These are phyloP conservation scores for Xanthoconium purpureum DNA, from an alignment of 768 basidiomycete genomes.

Conservation along the genomic window DNA sequence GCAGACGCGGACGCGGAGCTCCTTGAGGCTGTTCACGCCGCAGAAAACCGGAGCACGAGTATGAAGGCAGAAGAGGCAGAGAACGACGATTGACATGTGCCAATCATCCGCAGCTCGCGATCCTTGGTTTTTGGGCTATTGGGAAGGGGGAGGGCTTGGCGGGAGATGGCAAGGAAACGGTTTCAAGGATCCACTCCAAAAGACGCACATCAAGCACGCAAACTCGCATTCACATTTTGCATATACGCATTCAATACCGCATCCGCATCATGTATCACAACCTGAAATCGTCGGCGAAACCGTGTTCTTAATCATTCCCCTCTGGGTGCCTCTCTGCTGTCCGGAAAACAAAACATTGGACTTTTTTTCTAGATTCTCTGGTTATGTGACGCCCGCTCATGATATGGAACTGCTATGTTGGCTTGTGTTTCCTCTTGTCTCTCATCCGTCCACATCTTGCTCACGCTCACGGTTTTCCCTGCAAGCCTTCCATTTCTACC, in stretches of 20 bases:
- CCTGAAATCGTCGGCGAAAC: not conserved
- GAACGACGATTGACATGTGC: slow-evolving; percentile 17
- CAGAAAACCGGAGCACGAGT: slow-evolving; percentile 41
- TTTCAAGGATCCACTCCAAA: slow-evolving; percentile 5
- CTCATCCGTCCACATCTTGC: not conserved
- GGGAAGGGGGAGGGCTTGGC: slow-evolving; percentile 14
- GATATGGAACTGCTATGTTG: slow-evolving; percentile 14
- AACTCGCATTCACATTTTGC: slow-evolving; percentile 5
- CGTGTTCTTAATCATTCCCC: not conserved
- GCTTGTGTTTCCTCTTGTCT: not conserved
- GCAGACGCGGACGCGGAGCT: slow-evolving; percentile 44
- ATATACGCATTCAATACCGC: slow-evolving; percentile 2
- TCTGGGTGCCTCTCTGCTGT: slow-evolving; percentile 11
- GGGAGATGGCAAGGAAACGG: not conserved
- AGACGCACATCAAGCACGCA: not conserved
- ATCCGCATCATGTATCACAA: slow-evolving; percentile 4
- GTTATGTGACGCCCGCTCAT: slow-evolving; percentile 6
- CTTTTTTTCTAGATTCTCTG: slow-evolving; percentile 7
- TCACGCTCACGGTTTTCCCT: not conserved
- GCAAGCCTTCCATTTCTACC: not conserved
- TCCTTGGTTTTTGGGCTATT: slow-evolving; percentile 10
- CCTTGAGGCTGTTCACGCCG: slow-evolving; percentile 50
- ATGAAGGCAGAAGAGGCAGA: slow-evolving; percentile 29
- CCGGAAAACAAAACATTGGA: slow-evolving; percentile 2
- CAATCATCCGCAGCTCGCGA: not conserved